Evolutionary conservation across 2,329 filamentous ascomycete species (phyloP), one percentile per base, ranked within the genome.

Genomic region (Claviceps purpurea): DNA sequence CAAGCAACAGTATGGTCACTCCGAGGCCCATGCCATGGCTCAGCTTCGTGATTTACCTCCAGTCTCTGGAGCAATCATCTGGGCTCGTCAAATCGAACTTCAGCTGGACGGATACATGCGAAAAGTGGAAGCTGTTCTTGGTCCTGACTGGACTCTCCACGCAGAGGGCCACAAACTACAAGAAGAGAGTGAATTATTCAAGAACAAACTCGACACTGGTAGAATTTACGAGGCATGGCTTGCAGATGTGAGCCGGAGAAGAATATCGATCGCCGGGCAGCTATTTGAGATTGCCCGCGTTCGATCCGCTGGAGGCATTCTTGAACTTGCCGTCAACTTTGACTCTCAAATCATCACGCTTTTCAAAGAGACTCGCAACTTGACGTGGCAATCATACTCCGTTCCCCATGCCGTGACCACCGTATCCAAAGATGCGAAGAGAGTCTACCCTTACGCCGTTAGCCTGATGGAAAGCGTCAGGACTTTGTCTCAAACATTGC

Each of bases 381-480:
- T 99, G 44, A 82, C 89, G 13, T 98, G 93, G 91, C 83, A 95
- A 56, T 93, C 89, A 58, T 98, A 89, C 66, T 85, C 88, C 52
- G 88, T 98, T 24, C 94, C 94, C 8, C 93, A 98, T 67, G 83
- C 87, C 14, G 89, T 98, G 62, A 94, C 85, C 68, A 97, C 89
- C 57, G 89, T 95, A 51, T 95, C 94, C 1, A 98, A 97, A 68
- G 93, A 98, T 65, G 94, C 93, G n/a, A 95, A 96, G 70, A 82
- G 93, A 50, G 93, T 98, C 4, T 99, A 99, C 61, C 93, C 93
- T 0, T 98, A 94, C 63, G 93, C 94, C 24, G 90, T 98, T 58
- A 97, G 90, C 63, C 72, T 99, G 58, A 98, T 98, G 89, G 93
- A 99, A 70, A 97, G 89, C 62, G 89, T 97, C n/a, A 81, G 90